These are phyloP conservation scores for Nowakowskiella sp. DNA, from an alignment of 192 early-diverging fungal species.

Conservation along the genomic window DNA sequence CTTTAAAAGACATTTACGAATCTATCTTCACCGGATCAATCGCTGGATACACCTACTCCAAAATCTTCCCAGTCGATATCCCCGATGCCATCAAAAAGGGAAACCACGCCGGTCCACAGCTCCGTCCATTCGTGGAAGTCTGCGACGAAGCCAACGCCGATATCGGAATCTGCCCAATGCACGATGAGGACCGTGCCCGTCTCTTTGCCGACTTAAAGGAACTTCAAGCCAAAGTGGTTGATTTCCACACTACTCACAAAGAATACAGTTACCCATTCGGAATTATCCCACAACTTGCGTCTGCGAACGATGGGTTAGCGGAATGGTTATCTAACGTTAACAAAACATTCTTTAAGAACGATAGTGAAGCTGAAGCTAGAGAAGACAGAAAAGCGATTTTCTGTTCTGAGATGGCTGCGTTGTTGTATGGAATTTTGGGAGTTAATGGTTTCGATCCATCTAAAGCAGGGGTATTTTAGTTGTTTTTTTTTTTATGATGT, in stretches of 20 bases:
- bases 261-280: not conserved
- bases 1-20: conserved; percentile 1
- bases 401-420: not conserved
- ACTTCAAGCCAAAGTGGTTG: not conserved
- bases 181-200: not conserved
- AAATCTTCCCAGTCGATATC: not conserved
- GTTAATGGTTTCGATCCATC: not conserved
- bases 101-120: conserved; percentile 6
- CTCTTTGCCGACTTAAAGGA: not conserved
- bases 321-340: not conserved
- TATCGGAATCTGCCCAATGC: not conserved
- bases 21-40: conserved; percentile 1
- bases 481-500: no score
- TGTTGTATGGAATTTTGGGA: not conserved
- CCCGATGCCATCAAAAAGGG: conserved; percentile 4
- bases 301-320: not conserved
- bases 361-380: not conserved
- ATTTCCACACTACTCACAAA: not conserved
- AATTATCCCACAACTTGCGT: not conserved
- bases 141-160: not conserved
- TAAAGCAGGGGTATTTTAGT: no score
- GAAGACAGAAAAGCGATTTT: not conserved
- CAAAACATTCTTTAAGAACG: not conserved
- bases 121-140: not conserved
- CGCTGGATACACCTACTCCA: conserved; percentile 2